Evolutionary conservation across 306 rosid species (phyloP).

Genomic region (Malus sieversii): DNA sequence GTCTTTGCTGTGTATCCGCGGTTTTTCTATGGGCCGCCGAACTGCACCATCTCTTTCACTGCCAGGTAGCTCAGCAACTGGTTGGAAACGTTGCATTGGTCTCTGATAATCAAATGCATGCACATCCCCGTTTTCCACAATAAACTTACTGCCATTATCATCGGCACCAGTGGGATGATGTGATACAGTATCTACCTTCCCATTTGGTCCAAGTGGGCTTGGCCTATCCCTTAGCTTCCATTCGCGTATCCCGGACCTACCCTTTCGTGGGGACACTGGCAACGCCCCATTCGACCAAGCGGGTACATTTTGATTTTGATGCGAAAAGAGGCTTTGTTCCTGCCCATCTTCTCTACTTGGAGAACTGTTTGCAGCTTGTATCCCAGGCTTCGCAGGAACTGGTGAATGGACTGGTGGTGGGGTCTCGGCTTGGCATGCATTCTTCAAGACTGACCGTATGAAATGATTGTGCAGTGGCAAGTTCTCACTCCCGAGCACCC

Average conservation of each 20-base stretch:
- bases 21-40: conserved; percentile 49
- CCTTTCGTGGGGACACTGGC: conserved; percentile 64
- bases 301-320: conserved; percentile 54
- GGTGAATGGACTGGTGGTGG: conserved; percentile 55
- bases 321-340: conserved; percentile 47
- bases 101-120: conserved; percentile 79
- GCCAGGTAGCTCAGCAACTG: conserved; percentile 75
- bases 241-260: conserved; percentile 58
- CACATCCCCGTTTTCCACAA: conserved; percentile 61
- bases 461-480: conserved; percentile 79
- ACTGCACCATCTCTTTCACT: conserved; percentile 45
- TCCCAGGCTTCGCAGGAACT: conserved; percentile 45
- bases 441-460: conserved; percentile 74
- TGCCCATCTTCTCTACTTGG: conserved; percentile 73
- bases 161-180: conserved; percentile 51
- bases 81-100: conserved; percentile 64
- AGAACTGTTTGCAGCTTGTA: conserved; percentile 45
- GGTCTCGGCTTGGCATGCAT: conserved; percentile 83
- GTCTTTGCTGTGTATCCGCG: conserved; percentile 47
- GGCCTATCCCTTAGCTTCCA: conserved; percentile 84
- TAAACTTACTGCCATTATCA: conserved; percentile 53
- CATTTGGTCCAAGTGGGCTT: conserved; percentile 96
- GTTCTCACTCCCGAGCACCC: conserved; percentile 79
- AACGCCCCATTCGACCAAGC: conserved; percentile 82
- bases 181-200: conserved; percentile 54